Evolutionary conservation across 108 stramenopile species (phyloP).

Genomic region (Cyclostephanos tholiformis): DNA sequence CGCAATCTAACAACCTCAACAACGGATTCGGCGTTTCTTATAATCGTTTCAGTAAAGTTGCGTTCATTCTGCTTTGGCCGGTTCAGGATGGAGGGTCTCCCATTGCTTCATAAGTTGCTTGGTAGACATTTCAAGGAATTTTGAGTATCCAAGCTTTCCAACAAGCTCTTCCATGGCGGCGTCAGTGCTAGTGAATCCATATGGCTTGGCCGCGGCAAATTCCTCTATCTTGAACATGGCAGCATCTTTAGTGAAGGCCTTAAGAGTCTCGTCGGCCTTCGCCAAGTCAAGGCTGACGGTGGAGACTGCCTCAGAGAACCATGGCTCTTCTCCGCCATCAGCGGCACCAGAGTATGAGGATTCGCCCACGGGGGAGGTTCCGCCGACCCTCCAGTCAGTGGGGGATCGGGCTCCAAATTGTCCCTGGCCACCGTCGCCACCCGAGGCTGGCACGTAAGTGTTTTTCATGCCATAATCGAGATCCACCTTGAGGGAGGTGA

Average conservation of each 20-base stretch:
- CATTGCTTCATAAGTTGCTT: slow-evolving; percentile 84
- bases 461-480: slow-evolving; percentile 89
- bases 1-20: slow-evolving; percentile 1
- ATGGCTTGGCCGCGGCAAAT: slow-evolving; percentile 69
- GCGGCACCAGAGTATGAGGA: slow-evolving; percentile 75
- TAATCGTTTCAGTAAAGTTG: slow-evolving; percentile 26
- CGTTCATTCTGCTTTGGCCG: slow-evolving; percentile 22
- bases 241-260: slow-evolving; percentile 92
- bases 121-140: slow-evolving; percentile 76
- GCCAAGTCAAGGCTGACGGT: slow-evolving; percentile 87
- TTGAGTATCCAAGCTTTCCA: slow-evolving; percentile 79
- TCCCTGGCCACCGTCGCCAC: slow-evolving; percentile 89
- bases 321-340: slow-evolving; percentile 91
- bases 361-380: slow-evolving; percentile 89
- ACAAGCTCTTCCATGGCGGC: slow-evolving; percentile 79
- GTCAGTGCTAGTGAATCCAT: slow-evolving; percentile 54
- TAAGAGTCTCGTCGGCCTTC: slow-evolving; percentile 84
- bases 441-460: slow-evolving; percentile 71
- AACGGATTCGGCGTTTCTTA: not conserved
- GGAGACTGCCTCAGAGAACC: slow-evolving; percentile 91
- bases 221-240: slow-evolving; percentile 87
- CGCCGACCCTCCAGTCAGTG: slow-evolving; percentile 87
- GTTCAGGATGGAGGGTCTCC: slow-evolving; percentile 66
- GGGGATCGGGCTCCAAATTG: slow-evolving; percentile 88
- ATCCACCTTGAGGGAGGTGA: slow-evolving; percentile 57